These are phyloP conservation scores for Heliocybe sulcata DNA, from an alignment of 1,284 basidiomycete genomes.

Conservation along the genomic window DNA sequence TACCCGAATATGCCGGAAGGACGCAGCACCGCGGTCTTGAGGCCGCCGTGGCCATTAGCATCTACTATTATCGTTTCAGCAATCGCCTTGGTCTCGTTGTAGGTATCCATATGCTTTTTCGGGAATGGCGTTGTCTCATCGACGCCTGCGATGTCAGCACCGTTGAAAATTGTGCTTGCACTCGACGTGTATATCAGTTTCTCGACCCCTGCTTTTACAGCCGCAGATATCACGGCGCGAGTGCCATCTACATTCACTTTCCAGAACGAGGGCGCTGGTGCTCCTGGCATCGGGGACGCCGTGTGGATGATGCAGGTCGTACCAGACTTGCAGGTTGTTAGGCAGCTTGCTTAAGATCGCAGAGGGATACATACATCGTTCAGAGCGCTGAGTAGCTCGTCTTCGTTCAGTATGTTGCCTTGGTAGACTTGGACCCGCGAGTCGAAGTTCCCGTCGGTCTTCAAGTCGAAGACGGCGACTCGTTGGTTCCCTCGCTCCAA, in stretches of 20 bases:
- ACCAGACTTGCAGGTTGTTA: not conserved
- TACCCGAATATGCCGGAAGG: too few species aligned
- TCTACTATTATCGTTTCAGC: too few species aligned
- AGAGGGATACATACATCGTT: not conserved
- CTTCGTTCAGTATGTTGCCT: not conserved
- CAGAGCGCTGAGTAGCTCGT: not conserved
- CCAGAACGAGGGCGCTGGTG: not conserved
- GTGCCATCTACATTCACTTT: not conserved
- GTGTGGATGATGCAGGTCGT: not conserved
- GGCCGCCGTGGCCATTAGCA: too few species aligned
- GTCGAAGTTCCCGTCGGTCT: not conserved
- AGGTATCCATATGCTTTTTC: too few species aligned
- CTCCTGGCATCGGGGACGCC: not conserved
- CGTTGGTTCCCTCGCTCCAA: not conserved
- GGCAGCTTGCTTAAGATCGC: not conserved
- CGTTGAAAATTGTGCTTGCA: too few species aligned
- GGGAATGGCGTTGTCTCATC: too few species aligned
- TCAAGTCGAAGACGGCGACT: not conserved
- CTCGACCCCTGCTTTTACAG: not conserved
- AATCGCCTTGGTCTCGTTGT: too few species aligned
- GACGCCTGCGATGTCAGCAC: too few species aligned
- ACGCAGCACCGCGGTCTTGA: too few species aligned
- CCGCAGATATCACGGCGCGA: not conserved
- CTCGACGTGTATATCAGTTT: too few species aligned
- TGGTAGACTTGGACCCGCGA: not conserved